Evolutionary conservation across 257 asterid genomes (phyloP).

Genomic region (Paulownia fortunei): DNA sequence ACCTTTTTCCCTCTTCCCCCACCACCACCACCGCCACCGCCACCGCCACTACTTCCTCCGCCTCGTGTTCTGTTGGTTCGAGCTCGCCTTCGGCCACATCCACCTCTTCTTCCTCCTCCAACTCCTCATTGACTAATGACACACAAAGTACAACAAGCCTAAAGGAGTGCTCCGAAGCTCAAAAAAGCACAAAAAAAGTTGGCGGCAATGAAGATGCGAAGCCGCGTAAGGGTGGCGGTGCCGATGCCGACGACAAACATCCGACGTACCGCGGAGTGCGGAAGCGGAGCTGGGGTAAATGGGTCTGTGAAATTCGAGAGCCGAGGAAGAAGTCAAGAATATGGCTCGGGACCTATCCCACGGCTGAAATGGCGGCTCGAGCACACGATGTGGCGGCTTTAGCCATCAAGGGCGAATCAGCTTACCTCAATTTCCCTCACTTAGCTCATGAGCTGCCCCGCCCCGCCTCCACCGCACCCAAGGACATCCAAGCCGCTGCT

Average conservation of each 20-base stretch:
- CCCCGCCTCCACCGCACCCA: slow-evolving; percentile 46
- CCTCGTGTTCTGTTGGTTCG: not conserved
- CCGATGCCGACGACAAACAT: slow-evolving; percentile 22
- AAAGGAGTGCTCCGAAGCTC: not conserved
- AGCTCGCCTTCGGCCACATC: slow-evolving; percentile 10
- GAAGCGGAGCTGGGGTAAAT: slow-evolving; percentile 60
- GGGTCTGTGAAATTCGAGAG: slow-evolving; percentile 67
- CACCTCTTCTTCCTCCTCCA: slow-evolving; percentile 26
- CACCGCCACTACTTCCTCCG: not conserved
- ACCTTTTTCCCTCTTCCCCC: slow-evolving; percentile 17
- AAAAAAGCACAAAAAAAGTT: not conserved
- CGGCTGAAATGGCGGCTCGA: slow-evolving; percentile 71
- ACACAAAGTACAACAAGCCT: not conserved
- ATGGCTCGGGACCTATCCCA: slow-evolving; percentile 65
- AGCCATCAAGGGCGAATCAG: slow-evolving; percentile 61
- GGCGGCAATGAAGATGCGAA: not conserved
- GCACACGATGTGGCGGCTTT: slow-evolving; percentile 66
- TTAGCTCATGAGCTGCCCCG: slow-evolving; percentile 52
- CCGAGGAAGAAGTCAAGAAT: slow-evolving; percentile 65
- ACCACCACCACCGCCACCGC: slow-evolving; percentile 17
- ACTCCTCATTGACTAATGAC: not conserved
- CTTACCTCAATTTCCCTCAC: slow-evolving; percentile 60
- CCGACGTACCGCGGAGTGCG: slow-evolving; percentile 61
- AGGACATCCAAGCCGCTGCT: slow-evolving; percentile 66
- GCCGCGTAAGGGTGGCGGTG: not conserved